Evolutionary conservation across 2,329 filamentous ascomycete species (phyloP).

Genomic region (Emergomyces africanus): DNA sequence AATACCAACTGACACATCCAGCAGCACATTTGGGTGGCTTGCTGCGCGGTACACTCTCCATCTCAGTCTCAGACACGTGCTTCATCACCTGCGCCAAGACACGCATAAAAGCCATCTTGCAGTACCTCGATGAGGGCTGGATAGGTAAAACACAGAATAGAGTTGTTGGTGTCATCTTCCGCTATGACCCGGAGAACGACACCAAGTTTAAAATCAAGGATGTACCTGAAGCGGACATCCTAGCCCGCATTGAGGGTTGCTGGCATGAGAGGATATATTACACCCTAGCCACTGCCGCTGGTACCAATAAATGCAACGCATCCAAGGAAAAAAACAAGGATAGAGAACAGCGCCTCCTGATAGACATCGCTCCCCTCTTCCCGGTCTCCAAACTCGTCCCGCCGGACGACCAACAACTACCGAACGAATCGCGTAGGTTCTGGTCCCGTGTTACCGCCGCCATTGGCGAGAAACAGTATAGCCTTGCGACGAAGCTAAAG

Average conservation of each 20-base stretch:
- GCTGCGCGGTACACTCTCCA: slow-evolving; percentile 71
- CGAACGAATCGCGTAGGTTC: slow-evolving; percentile 78
- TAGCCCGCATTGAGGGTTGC: slow-evolving; percentile 68
- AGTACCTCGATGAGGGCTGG: slow-evolving; percentile 94
- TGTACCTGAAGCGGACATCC: slow-evolving; percentile 70
- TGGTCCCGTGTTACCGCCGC: slow-evolving; percentile 82
- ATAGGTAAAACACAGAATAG: slow-evolving; percentile 82
- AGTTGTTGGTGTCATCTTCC: slow-evolving; percentile 82
- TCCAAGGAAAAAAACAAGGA: slow-evolving; percentile 23
- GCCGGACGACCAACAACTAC: slow-evolving; percentile 62
- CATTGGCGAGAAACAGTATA: slow-evolving; percentile 71
- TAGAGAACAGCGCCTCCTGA: slow-evolving; percentile 53
- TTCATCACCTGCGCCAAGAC: slow-evolving; percentile 85
- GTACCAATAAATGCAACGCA: neutral
- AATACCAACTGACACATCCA: slow-evolving; percentile 90
- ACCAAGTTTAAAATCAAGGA: slow-evolving; percentile 68
- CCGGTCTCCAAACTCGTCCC: slow-evolving; percentile 71
- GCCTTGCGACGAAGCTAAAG: slow-evolving; percentile 73
- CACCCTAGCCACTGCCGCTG: slow-evolving; percentile 33
- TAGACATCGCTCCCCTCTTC: slow-evolving; percentile 74
- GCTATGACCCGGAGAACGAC: slow-evolving; percentile 78
- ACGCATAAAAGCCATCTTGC: slow-evolving; percentile 77
- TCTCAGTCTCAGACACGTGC: slow-evolving; percentile 81
- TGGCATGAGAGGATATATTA: slow-evolving; percentile 67
- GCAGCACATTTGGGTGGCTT: slow-evolving; percentile 85